Percentiles rank a stretch among this genome's conserved stretches.
phyloP scores from a whole-genome alignment of 345 rosid genomes.

The Arabidopsis arenosa region DNA sequence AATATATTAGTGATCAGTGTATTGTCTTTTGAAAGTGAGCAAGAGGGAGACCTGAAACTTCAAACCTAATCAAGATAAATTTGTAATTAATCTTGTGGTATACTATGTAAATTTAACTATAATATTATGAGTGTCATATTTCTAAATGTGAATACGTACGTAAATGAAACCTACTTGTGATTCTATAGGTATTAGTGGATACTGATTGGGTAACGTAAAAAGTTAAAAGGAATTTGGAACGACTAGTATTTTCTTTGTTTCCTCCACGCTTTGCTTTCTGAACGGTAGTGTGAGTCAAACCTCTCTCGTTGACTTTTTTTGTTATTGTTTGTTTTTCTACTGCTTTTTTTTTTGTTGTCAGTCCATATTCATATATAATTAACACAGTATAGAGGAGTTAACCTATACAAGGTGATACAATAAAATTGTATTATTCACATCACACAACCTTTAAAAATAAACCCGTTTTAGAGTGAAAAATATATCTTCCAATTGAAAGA shows the following conservation, averaged over 20 bases:
- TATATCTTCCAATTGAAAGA: too few species aligned
- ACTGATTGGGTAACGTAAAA: slow-evolving; percentile 19
- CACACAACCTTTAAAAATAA: not conserved
- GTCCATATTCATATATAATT: not conserved
- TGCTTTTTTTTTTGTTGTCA: not conserved
- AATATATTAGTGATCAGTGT: slow-evolving; percentile 4
- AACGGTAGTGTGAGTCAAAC: slow-evolving; percentile 29
- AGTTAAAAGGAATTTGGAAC: not conserved
- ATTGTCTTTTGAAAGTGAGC: slow-evolving; percentile 16
- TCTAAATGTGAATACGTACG: slow-evolving; percentile 15
- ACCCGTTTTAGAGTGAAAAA: not conserved
- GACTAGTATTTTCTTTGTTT: slow-evolving; percentile 22
- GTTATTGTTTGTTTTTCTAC: too few species aligned
- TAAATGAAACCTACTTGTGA: slow-evolving; percentile 20
- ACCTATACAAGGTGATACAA: not conserved
- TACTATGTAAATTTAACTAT: slow-evolving; percentile 4
- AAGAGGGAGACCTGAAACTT: slow-evolving; percentile 18
- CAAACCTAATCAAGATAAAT: slow-evolving; percentile 38
- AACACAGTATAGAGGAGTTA: not conserved
- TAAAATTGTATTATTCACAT: not conserved
- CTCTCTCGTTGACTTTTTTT: slow-evolving; percentile 23
- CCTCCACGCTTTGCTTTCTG: slow-evolving; percentile 15
- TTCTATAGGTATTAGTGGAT: slow-evolving; percentile 5
- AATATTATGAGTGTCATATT: not conserved
- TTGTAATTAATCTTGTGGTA: slow-evolving; percentile 1